These are phyloP conservation scores for Macrolepiota fuliginosa DNA, from an alignment of 768 basidiomycete species.

Conservation along the genomic window DNA sequence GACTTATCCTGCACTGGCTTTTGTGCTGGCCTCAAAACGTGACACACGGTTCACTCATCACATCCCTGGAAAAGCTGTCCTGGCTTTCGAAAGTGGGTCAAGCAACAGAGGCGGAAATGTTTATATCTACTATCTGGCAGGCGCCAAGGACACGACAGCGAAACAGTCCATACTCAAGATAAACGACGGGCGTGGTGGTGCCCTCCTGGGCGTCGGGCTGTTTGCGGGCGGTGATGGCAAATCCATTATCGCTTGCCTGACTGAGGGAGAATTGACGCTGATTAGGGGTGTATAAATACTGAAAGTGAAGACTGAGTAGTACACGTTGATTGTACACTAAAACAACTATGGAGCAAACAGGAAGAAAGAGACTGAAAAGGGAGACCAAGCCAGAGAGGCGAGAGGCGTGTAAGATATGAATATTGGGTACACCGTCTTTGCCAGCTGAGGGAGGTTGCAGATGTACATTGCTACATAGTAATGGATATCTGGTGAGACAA, in stretches of 20 bases:
- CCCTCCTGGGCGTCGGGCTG: constrained; percentile 73
- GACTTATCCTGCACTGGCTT: constrained; percentile 90
- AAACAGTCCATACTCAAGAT: constrained; percentile 83
- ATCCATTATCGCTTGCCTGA: constrained; percentile 62
- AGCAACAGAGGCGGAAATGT: constrained; percentile 73
- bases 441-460: not conserved
- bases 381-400: constrained; percentile 10
- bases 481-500: constrained; percentile 24
- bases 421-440: constrained; percentile 12
- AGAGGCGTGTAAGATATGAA: constrained; percentile 9
- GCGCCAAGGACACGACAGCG: constrained; percentile 54
- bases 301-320: not conserved
- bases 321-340: constrained; percentile 14
- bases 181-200: constrained; percentile 66
- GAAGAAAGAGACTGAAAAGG: constrained; percentile 6
- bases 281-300: constrained; percentile 32
- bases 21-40: constrained; percentile 90
- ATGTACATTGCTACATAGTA: constrained; percentile 26
- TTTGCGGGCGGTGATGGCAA: constrained; percentile 31
- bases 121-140: constrained; percentile 74
- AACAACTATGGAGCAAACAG: constrained; percentile 9
- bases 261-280: constrained; percentile 73
- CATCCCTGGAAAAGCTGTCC: constrained; percentile 47
- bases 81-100: constrained; percentile 83
- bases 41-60: constrained; percentile 90